phyloP scores from a whole-genome alignment of 2,329 filamentous ascomycete genomes.

The Gnomoniopsis smithogilvyi region DNA sequence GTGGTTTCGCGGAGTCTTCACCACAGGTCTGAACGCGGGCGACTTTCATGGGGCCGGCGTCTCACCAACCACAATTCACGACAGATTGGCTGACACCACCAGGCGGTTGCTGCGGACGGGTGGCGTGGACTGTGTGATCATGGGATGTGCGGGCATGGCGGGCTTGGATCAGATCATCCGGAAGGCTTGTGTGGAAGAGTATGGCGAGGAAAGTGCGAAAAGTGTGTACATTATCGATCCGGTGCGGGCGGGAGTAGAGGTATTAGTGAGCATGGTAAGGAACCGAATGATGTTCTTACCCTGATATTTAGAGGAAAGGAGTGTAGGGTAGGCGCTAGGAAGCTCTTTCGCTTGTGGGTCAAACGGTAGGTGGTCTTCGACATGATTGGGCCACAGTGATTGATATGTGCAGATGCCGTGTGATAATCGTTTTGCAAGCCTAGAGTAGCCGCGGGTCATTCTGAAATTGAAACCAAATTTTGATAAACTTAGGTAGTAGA shows the following conservation, averaged over 20 bases:
- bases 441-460: neutral
- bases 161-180: slow-evolving; percentile 77
- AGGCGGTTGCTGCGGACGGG: slow-evolving; percentile 57
- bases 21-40: slow-evolving; percentile 74
- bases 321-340: neutral
- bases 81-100: slow-evolving; percentile 68
- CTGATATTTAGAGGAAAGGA: neutral
- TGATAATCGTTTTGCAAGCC: too few relatives aligned
- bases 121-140: slow-evolving; percentile 65
- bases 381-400: too few relatives aligned
- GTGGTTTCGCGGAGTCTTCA: slow-evolving; percentile 76
- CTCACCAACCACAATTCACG: slow-evolving; percentile 59
- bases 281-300: slow-evolving; percentile 37
- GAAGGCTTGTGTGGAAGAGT: slow-evolving; percentile 60
- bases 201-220: slow-evolving; percentile 56
- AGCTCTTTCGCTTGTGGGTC: too few relatives aligned
- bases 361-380: too few relatives aligned
- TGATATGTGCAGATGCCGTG: too few relatives aligned
- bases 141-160: slow-evolving; percentile 91
- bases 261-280: slow-evolving; percentile 54
- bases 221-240: slow-evolving; percentile 73
- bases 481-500: neutral
- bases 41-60: slow-evolving; percentile 70
- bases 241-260: slow-evolving; percentile 65
- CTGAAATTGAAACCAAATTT: neutral